Evolutionary conservation across 768 basidiomycete species (phyloP), one percentile per base, ranked within the genome.

Genomic region (Imleria badia): DNA sequence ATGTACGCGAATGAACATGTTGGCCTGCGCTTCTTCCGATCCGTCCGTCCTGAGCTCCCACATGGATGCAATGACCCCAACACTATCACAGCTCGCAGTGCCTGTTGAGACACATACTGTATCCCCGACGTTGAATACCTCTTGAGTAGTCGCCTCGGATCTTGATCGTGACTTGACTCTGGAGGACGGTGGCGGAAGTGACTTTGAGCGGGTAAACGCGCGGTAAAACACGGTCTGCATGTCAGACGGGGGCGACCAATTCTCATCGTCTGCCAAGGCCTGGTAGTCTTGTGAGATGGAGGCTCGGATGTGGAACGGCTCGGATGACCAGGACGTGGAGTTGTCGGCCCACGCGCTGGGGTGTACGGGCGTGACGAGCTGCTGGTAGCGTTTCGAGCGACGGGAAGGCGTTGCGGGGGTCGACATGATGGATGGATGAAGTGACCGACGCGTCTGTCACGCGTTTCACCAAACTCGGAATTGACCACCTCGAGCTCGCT

Each of bases 51-150:
- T 52, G 59, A 62, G 69, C 8, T 87, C 81, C 86, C 87, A 91
- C 76, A 92, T 81, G 0, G 85, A 75, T 17, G 81, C 73, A 44
- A 92, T 84, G 39, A 90, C 83, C 5, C 81, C 90, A 47, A 90
- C 72, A 57, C 87, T 89, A 0, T 83, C 81, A 12, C 74, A 73
- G 33, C 66, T 75, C 19, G 70, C 73, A 5, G 76, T 62, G 7
- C 66, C 63, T 3, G 79, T 77, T 41, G 81, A 73, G 19, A 91
- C 75, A 34, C 84, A 76, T 3, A 91, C 81, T 0, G 86, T 83
- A 65, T 91, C 87, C 2, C 89, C 90, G 7, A 88, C 69, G 2
- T 60, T 66, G 62, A 80, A 91, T 13, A 61, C 61, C 43, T 75
- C 73, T 20, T 14, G 56, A 19, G 49, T 45, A 12, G 14, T 54